Evolutionary conservation across 495 filamentous ascomycete genomes (phyloP).

Genomic region (Talaromyces liani): DNA sequence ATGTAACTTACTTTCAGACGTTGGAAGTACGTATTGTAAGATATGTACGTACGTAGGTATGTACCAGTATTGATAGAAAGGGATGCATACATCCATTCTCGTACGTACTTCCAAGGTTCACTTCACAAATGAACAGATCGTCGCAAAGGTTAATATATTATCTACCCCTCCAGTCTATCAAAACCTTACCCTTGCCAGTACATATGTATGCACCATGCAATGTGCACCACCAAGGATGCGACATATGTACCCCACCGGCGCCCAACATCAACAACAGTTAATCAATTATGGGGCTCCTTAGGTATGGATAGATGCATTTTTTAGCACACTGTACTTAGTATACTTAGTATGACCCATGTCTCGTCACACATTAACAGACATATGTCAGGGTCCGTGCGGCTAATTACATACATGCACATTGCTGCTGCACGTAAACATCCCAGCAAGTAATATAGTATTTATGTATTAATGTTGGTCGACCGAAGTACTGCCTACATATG

Average conservation of each 20-base stretch:
- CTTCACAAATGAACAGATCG: too few relatives aligned
- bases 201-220: too few relatives aligned
- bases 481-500: not conserved
- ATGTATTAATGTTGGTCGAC: not conserved
- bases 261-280: not conserved
- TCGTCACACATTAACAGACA: not conserved
- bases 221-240: not conserved
- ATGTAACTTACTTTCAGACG: not conserved
- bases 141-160: not conserved
- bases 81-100: not conserved
- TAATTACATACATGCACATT: not conserved
- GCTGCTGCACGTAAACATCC: not conserved
- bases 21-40: not conserved
- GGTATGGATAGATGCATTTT: not conserved
- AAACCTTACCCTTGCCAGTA: not conserved
- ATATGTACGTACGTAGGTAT: not conserved
- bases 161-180: not conserved
- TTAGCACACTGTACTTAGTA: not conserved
- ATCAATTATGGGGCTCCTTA: not conserved
- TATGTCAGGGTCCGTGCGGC: not conserved
- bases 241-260: not conserved
- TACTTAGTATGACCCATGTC: not conserved
- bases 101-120: too few relatives aligned
- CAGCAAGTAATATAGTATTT: not conserved
- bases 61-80: not conserved